Conservation (phyloP, 2,329 filamentous ascomycete genomes). For the Colletotrichum lentis region DNA sequence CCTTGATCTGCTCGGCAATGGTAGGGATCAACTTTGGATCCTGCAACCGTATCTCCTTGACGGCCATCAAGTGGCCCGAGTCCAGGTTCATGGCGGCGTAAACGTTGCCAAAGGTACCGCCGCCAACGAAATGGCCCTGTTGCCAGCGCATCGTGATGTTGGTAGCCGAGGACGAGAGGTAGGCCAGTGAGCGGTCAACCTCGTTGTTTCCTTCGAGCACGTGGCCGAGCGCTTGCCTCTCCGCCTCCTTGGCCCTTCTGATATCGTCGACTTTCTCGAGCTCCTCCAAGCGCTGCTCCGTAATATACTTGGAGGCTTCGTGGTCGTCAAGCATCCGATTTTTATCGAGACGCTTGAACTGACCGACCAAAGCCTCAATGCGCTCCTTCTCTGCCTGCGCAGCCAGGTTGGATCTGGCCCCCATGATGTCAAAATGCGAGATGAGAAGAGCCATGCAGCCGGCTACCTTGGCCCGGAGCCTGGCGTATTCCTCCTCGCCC, state of each 20-base stretch:
- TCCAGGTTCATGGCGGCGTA: slow-evolving; percentile 98
- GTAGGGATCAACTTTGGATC: slow-evolving; percentile 95
- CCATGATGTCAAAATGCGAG: slow-evolving; percentile 99
- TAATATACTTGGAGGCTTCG: slow-evolving; percentile 79
- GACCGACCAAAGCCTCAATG: slow-evolving; percentile 79
- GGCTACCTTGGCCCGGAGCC: slow-evolving; percentile 85
- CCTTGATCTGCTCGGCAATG: slow-evolving; percentile 90
- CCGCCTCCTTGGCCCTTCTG: slow-evolving; percentile 80
- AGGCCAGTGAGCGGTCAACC: slow-evolving; percentile 92
- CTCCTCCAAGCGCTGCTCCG: slow-evolving; percentile 76
- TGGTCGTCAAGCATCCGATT: slow-evolving; percentile 79
- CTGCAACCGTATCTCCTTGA: slow-evolving; percentile 97
- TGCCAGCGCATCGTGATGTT: slow-evolving; percentile 98
- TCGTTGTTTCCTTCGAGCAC: slow-evolving; percentile 96
- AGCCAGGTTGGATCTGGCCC: slow-evolving; percentile 88
- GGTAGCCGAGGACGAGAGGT: slow-evolving; percentile 90
- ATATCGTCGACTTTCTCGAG: slow-evolving; percentile 79
- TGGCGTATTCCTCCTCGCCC: slow-evolving; percentile 85
- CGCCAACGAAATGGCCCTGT: slow-evolving; percentile 97
- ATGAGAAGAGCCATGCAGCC: slow-evolving; percentile 98
- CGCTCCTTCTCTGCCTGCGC: slow-evolving; percentile 93
- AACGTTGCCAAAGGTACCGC: slow-evolving; percentile 95
- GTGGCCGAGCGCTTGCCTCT: slow-evolving; percentile 85
- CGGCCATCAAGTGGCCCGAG: slow-evolving; percentile 94
- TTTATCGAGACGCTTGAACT: slow-evolving; percentile 80